Evolutionary conservation across 331 rosid species (phyloP).

Genomic region (Telfairia occidentalis): DNA sequence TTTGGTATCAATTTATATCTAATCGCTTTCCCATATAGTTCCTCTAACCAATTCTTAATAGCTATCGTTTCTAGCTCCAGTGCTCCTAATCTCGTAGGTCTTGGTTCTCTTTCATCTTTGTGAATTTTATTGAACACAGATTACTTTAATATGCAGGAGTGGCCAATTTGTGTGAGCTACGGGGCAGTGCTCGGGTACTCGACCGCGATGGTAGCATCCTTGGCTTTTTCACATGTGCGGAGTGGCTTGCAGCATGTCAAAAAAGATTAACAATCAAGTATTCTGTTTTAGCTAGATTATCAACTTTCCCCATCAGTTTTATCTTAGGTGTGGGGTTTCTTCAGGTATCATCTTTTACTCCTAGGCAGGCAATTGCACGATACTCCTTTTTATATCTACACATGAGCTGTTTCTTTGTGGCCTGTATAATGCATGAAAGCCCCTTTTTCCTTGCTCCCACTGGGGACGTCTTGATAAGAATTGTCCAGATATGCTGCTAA

Average conservation of each 20-base stretch:
- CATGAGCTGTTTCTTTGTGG: not conserved
- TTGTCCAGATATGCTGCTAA: not conserved
- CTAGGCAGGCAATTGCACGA: not conserved
- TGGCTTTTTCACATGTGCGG: slow-evolving; percentile 25
- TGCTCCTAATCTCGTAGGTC: not conserved
- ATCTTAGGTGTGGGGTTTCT: not conserved
- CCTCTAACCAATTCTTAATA: not conserved
- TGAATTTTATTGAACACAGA: not conserved
- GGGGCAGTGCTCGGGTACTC: slow-evolving; percentile 64
- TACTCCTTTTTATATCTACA: not conserved
- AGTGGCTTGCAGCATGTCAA: slow-evolving; percentile 32
- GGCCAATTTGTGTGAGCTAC: slow-evolving; percentile 83
- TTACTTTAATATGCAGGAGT: slow-evolving; percentile 43
- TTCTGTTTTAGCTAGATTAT: not conserved
- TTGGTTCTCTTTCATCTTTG: not conserved
- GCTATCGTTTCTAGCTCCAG: not conserved
- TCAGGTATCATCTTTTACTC: not conserved
- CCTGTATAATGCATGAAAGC: not conserved
- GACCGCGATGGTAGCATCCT: slow-evolving; percentile 42
- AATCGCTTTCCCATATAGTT: not conserved
- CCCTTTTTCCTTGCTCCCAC: not conserved
- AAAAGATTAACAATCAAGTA: slow-evolving; percentile 36
- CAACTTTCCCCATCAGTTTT: not conserved
- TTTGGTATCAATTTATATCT: not conserved
- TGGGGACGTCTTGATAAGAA: not conserved